Base-by-base conservation (phyloP, 2,329 filamentous ascomycete genomes). In the Apiospora saccharicola region DNA sequence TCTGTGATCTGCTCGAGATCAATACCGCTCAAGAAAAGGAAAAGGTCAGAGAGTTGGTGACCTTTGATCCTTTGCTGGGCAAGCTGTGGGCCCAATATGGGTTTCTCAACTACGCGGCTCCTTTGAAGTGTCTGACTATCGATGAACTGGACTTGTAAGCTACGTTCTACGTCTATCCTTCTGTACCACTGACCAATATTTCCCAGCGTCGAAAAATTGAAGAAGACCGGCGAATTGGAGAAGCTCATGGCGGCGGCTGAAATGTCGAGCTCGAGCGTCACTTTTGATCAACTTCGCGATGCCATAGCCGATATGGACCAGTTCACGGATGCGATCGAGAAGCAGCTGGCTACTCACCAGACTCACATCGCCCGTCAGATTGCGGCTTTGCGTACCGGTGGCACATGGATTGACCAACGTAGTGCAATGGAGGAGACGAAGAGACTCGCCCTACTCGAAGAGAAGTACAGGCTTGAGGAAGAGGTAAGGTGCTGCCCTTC, bases 71-170 rank as follows among this genome's bases (percentile, higher is more conserved):
- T 13, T 13, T 41, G 14, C 26, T 70, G 14, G 34, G 12, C 47
- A 57, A 8, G 37, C 22, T 53, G 16, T 57, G 47, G 68, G 13
- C 30, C 12, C 22, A 57, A 41, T 70, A 57, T 43, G 37, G 24
- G 7, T 6, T 26, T 7, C 1, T 47, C n/a, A 47, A 12, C 24
- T 44, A 44, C 3, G 41, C 67, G 24, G 67, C 41, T 16, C 69
- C 51, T 24, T 43, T 44, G 47, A 44, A 26, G 69, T 34, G 16
- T 57, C 37, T 71, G 70, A 71, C 43, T 26, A 2, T 44, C 24
- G 70, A 71, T 34, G 70, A 71, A 26, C 61, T 71, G 26, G 57
- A 71, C 4, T 71, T 71, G 70, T 71, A 43, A 68, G 70, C 46
- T 41, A 34, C 13, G 44, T 24, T 22, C n/a, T 12, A 34, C 4